phyloP scores from a whole-genome alignment of 495 filamentous ascomycete genomes.

The Tuber indicum region DNA sequence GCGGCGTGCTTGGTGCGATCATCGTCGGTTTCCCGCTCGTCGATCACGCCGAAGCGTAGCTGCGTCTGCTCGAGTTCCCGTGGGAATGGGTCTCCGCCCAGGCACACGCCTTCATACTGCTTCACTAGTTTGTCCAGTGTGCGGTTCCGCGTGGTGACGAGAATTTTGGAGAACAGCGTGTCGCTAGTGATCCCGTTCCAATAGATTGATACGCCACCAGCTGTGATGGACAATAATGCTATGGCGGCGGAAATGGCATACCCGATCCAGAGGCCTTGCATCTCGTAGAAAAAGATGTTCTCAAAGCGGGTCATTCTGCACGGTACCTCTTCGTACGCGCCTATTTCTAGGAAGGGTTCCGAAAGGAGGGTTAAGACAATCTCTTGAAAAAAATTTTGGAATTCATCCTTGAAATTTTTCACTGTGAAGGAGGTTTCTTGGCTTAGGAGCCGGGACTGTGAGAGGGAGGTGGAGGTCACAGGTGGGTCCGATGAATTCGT shows the following conservation, averaged over 20 bases:
- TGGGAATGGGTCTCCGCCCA: slow-evolving; percentile 46
- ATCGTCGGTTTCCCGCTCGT: slow-evolving; percentile 19
- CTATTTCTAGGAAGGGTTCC: slow-evolving; percentile 42
- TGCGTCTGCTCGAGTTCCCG: slow-evolving; percentile 42
- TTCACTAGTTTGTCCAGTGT: slow-evolving; percentile 42
- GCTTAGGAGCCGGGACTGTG: slow-evolving; percentile 42
- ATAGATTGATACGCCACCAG: slow-evolving; percentile 40
- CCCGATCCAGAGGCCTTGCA: slow-evolving; percentile 43
- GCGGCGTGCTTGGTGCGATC: slow-evolving; percentile 32
- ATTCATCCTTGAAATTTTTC: slow-evolving; percentile 24
- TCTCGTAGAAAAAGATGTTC: slow-evolving; percentile 43
- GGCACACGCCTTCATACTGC: slow-evolving; percentile 42
- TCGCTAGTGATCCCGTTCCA: slow-evolving; percentile 45
- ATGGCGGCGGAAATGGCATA: slow-evolving; percentile 43
- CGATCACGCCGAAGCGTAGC: slow-evolving; percentile 44
- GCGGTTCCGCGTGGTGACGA: slow-evolving; percentile 45
- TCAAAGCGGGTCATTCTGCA: slow-evolving; percentile 37
- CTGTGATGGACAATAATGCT: slow-evolving; percentile 37
- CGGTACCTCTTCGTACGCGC: slow-evolving; percentile 14
- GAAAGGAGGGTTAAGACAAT: slow-evolving; percentile 44
- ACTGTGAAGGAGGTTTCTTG: slow-evolving; percentile 36
- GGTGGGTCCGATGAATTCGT: slow-evolving; percentile 18
- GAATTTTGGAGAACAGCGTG: slow-evolving; percentile 45
- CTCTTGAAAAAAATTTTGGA: slow-evolving; percentile 43
- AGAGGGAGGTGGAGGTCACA: slow-evolving; percentile 42